Evolutionary conservation across 225 moss, liverwort and hornwort genomes (phyloP).

Genomic region (Bryum argenteum): DNA sequence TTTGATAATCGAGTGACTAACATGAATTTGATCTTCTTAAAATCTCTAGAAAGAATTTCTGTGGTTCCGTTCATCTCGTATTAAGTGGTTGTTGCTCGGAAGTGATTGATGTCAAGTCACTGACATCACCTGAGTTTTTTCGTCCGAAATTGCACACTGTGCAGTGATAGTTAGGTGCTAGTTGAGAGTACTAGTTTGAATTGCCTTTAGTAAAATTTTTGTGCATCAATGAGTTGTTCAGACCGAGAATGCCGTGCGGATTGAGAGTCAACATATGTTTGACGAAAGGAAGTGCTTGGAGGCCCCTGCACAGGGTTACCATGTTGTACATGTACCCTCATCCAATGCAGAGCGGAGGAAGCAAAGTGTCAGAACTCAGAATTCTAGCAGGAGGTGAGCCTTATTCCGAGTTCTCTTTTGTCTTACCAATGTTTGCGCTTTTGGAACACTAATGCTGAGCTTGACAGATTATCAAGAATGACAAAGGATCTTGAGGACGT

Average conservation of each 20-base stretch:
- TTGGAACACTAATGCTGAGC: neutral
- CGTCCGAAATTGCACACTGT: neutral
- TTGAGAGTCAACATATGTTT: conserved; percentile 82
- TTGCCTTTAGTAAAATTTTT: too few relatives aligned
- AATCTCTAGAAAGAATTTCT: too few relatives aligned
- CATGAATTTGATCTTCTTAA: too few relatives aligned
- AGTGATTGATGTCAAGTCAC: too few relatives aligned
- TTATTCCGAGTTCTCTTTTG: conserved; percentile 11
- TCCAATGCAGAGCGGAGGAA: conserved; percentile 75
- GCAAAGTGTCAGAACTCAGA: conserved; percentile 71
- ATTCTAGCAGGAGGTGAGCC: conserved; percentile 66
- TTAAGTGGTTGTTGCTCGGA: too few relatives aligned
- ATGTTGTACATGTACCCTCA: conserved; percentile 65
- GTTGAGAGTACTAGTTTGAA: neutral
- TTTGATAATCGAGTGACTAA: neutral
- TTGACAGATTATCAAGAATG: conserved; percentile 67
- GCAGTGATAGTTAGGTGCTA: neutral
- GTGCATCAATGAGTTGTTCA: conserved; percentile 7
- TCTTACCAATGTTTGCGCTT: neutral
- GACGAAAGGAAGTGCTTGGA: conserved; percentile 87
- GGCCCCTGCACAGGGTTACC: conserved; percentile 70
- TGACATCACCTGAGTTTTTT: neutral
- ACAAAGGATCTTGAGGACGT: conserved; percentile 88
- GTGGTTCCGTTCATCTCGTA: too few relatives aligned
- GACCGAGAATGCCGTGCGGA: conserved; percentile 47